These are phyloP conservation scores for Tubosaeta brunneosetosa DNA, from an alignment of 768 basidiomycete genomes.

Conservation along the genomic window DNA sequence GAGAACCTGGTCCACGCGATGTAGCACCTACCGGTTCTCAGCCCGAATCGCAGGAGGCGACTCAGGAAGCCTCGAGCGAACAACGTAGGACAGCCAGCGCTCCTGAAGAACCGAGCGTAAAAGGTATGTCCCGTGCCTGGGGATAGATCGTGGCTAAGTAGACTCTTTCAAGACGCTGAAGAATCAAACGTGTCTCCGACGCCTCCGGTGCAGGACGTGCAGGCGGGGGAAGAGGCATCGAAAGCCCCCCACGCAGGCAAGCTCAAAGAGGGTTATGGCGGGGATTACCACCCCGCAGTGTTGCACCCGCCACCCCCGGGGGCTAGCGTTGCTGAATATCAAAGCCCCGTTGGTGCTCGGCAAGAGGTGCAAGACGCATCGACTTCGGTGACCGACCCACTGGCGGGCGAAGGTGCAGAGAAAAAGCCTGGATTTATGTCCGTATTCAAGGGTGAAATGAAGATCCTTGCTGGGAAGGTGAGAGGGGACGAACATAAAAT, in stretches of 20 bases:
- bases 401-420: conserved; percentile 1
- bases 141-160: background rate
- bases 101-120: background rate
- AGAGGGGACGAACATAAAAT: conserved; percentile 27
- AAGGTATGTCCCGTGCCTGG: conserved; percentile 6
- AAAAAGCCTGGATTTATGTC: conserved; percentile 27
- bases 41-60: background rate
- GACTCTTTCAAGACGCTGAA: background rate
- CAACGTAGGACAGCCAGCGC: background rate
- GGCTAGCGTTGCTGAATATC: conserved; percentile 13
- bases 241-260: background rate
- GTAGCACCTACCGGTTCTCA: background rate
- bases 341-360: background rate
- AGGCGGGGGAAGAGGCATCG: conserved; percentile 3
- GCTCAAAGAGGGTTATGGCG: conserved; percentile 7
- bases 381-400: background rate
- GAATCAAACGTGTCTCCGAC: background rate
- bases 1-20: background rate
- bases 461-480: conserved; percentile 29
- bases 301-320: conserved; percentile 26
- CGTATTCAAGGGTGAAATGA: conserved; percentile 33
- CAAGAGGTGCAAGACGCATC: background rate
- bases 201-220: background rate
- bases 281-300: conserved; percentile 26
- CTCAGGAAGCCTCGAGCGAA: background rate